Conservation (phyloP, 2,329 filamentous ascomycete genomes). For the Colletotrichum musae region DNA sequence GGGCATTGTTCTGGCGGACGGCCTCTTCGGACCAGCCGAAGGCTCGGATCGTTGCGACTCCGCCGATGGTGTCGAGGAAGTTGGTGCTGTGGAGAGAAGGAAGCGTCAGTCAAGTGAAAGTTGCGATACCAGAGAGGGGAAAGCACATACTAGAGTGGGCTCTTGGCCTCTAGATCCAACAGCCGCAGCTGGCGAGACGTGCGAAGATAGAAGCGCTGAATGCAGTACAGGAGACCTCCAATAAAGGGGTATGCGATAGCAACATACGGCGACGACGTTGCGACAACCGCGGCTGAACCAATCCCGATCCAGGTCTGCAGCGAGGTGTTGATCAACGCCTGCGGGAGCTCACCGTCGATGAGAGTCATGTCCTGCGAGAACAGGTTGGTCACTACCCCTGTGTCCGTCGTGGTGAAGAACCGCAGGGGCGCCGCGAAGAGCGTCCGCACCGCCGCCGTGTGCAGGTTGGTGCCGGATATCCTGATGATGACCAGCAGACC, state of each 20-base stretch:
- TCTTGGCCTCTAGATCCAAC: constrained; percentile 61
- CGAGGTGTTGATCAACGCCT: constrained; percentile 50
- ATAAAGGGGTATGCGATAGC: constrained; percentile 52
- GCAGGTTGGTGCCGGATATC: constrained; percentile 11
- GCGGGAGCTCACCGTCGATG: constrained; percentile 56
- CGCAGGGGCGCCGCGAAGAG: constrained; percentile 43
- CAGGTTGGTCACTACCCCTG: constrained; percentile 57
- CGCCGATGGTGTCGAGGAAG: constrained; percentile 69
- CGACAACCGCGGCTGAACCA: constrained; percentile 63
- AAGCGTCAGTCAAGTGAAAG: neutral
- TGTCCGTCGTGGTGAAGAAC: constrained; percentile 59
- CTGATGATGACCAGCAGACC: neutral
- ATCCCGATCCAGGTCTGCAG: constrained; percentile 48
- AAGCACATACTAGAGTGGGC: constrained; percentile 63
- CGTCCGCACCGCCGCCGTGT: neutral
- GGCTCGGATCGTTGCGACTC: constrained; percentile 68
- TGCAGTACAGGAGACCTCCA: neutral
- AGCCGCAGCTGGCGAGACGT: constrained; percentile 73
- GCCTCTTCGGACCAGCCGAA: constrained; percentile 66
- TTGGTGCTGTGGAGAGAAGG: constrained; percentile 49
- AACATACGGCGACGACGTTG: constrained; percentile 57
- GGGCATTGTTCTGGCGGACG: constrained; percentile 58
- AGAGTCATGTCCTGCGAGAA: constrained; percentile 63
- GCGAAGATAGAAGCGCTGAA: constrained; percentile 70
- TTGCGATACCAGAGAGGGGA: constrained; percentile 1